Conservation (phyloP, 805 yeast species). For the Saturnispora saitoi region DNA sequence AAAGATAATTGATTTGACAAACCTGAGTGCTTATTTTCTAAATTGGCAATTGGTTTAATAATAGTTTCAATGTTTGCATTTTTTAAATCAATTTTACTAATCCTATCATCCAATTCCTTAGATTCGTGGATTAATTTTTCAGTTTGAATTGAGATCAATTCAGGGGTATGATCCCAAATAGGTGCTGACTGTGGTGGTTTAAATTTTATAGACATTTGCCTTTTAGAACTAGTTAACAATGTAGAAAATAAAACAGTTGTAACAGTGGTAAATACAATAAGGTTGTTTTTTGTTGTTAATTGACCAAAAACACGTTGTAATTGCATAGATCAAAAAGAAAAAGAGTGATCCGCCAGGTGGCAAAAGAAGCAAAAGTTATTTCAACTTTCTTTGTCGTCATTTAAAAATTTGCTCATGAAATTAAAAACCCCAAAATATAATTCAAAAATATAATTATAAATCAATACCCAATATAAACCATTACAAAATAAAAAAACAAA, state of each 20-base stretch:
- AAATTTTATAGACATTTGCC: neutral
- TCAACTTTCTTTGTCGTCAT: too few relatives aligned
- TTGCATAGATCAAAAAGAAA: neutral
- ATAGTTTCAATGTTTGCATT: constrained; percentile 49
- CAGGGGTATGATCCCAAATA: constrained; percentile 53
- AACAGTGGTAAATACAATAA: neutral
- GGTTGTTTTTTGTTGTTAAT: neutral
- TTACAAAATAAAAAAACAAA: neutral
- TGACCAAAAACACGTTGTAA: neutral
- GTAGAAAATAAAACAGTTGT: constrained; percentile 1
- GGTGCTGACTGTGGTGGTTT: constrained; percentile 37
- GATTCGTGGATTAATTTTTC: constrained; percentile 37
- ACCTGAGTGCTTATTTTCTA: constrained; percentile 41
- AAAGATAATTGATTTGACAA: constrained; percentile 49
- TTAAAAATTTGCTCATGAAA: neutral
- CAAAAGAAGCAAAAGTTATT: too few relatives aligned
- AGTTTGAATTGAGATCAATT: constrained; percentile 35
- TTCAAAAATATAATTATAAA: neutral
- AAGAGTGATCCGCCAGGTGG: neutral
- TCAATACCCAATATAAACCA: neutral
- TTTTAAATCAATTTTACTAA: constrained; percentile 35
- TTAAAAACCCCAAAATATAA: neutral
- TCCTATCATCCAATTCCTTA: constrained; percentile 39
- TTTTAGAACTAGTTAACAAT: neutral
- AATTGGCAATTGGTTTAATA: constrained; percentile 42